Base-by-base conservation (phyloP, 768 basidiomycete genomes). In the Mrakia frigida region DNA sequence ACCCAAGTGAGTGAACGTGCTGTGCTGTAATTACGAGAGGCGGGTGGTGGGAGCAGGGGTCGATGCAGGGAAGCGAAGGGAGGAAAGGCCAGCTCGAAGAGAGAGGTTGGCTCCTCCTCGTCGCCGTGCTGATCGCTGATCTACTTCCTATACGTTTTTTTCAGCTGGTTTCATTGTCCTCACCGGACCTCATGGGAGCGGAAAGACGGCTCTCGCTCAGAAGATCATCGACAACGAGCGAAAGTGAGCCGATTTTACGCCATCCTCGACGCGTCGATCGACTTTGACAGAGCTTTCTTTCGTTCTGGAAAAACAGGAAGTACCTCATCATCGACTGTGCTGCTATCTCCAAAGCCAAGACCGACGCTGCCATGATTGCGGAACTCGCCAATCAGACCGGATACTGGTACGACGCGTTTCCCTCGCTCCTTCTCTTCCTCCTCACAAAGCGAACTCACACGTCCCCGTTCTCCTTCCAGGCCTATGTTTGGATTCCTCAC, bases 121-220 rank as follows among this genome's bases (percentile, higher is more conserved):
- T n/a, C n/a, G n/a, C n/a, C n/a, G n/a, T n/a, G n/a, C n/a, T n/a
- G n/a, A n/a, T n/a, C n/a, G n/a, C 52, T 65, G 63, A 52, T 6
- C 61, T 39, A 28, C 78, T 81, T 71, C 80, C 68, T 70, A 25
- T 63, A n/a, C n/a, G n/a, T 50, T 56, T 73, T 56, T 60, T 79
- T 65, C 74, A 75, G 61, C 70, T 43, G 92, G 91, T 83, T 86
- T 86, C 77, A 84, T 85, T 79, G 82, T 83, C 13, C 80, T 98
- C 72, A 95, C 94, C 13, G 96, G 96, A 13, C 89, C 93, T 1
- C 94, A 94, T 5, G 96, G 95, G 1, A 93, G 93, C 3, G 93
- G 93, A 28, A 95, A 96, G 85, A 95, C 92, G 1, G 93, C 92
- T 0, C 85, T 96, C 5, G 88, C 94, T 37, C 90, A 90, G 80